Base-by-base conservation (phyloP, 495 filamentous ascomycete species). In the Pyrenopolyporus hunteri region DNA sequence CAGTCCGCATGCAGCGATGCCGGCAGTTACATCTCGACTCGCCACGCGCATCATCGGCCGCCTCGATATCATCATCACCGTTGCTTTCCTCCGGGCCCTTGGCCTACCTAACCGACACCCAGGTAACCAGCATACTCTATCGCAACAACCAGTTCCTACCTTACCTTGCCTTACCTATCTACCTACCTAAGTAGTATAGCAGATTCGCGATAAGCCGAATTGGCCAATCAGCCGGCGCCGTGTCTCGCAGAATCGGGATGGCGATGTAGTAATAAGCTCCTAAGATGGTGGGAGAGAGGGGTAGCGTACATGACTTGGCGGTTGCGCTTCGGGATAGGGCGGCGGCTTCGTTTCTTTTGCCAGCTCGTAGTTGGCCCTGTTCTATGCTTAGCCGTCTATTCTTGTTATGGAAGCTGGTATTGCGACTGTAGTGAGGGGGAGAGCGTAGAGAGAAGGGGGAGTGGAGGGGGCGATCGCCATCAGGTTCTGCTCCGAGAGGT, bases 181-280 rank as follows among this genome's bases (percentile, higher is more conserved):
- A 39, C 7, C 25, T 43, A 43, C 7, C 25, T 10, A 26, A 17
- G 28, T 51, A 25, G 6, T 47, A 57, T 39, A 31, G 3, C 16
- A 33, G 20, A 26, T 20, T n/a, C 28, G 28, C 20, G 58, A 53
- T 61, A 61, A 29, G 33, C 29, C 20, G 23, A 26, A 61, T 55
- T 55, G 43, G 0, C 58, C 58, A 61, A 61, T 61, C 33, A 42
- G n/a, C n/a, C n/a, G n/a, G n/a, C n/a, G n/a, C n/a, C n/a, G n/a
- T n/a, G n/a, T n/a, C n/a, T n/a, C n/a, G n/a, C n/a, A n/a, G n/a
- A n/a, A n/a, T n/a, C n/a, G n/a, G n/a, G n/a, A n/a, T n/a, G n/a
- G 31, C 14, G 36, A 36, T 28, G 20, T 13, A 29, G 46, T 11
- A 45, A 39, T 33, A 37, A 46, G 28, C 57, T 49, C 33, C 29